Evolutionary conservation across 306 rosid genomes (phyloP), one percentile per base, ranked within the genome.

Genomic region (Gastrolobium bilobum): DNA sequence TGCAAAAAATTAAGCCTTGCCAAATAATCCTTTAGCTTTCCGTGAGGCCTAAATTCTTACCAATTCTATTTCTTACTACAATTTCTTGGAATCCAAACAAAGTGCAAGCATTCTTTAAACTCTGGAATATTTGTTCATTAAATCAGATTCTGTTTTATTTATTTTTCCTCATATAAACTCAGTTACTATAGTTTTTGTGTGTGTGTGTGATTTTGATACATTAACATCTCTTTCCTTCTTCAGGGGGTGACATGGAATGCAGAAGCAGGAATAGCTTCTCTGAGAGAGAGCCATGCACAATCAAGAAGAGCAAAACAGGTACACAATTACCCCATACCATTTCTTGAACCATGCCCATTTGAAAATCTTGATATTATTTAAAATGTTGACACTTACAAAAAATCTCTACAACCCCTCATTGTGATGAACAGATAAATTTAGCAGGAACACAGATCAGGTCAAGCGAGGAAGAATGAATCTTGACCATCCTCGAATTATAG

Each of bases 251-350:
- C 20, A 89, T 86, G 69, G 98, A 91, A 61, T 91, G 77, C 71
- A 85, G 97, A 82, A 87, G 92, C 73, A 88, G 99, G 85, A 87
- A 78, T 71, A 96, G 97, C 88, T 93, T 93, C 88, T 91, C 98
- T 79, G 99, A 96, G 87, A 93, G 97, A 84, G 99, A 96, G 71
- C 94, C 94, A 13, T 84, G 91, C 86, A 90, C 97, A 61, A 89
- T 89, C 82, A 93, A 93, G 73, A 96, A 96, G 88, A 93, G 99
- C 92, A 93, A 93, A 86, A 93, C 96, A 87, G 99, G 99, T 95
- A 83, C 50, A 72, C 71, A 78, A 57, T 73, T 10, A 4, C 15
- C 1, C 65, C 30, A 46, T 44, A 61, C 62, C 34, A 62, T 68
- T 46, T 20, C 80, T 79, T 78, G 61, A 59, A 71, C 48, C 79